These are phyloP conservation scores for Clathrospora elynae DNA, from an alignment of 2,329 filamentous ascomycete species.

Conservation along the genomic window DNA sequence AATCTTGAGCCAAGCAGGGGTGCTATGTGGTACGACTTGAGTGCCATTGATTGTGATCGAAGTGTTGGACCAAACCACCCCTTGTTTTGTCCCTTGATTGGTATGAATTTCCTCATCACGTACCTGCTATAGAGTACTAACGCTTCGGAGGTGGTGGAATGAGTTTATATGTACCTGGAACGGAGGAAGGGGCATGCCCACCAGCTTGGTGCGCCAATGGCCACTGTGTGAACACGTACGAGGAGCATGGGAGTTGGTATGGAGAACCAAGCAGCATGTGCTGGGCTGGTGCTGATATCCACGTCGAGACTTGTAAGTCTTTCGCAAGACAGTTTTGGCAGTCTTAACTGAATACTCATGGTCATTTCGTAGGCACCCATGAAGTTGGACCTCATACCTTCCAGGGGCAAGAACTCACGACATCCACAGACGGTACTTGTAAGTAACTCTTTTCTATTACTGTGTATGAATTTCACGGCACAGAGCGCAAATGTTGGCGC, in stretches of 20 bases:
- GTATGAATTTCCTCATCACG: no score
- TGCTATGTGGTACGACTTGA: conserved; percentile 32
- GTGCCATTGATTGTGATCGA: conserved; percentile 25
- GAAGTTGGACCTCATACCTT: conserved; percentile 13
- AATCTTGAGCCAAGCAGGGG: conserved; percentile 13
- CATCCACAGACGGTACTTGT: no score
- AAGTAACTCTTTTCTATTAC: no score
- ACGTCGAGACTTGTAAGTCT: conserved; percentile 24
- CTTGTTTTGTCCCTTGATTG: conserved; percentile 28
- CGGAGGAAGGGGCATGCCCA: conserved; percentile 6
- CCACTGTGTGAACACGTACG: conserved; percentile 23
- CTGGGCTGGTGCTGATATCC: conserved; percentile 22
- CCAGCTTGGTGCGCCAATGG: conserved; percentile 13
- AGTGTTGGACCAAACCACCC: conserved; percentile 12
- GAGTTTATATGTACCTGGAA: conserved; percentile 15
- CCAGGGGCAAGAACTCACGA: no score
- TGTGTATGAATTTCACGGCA: no score
- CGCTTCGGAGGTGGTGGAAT: conserved; percentile 30
- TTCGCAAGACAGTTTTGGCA: no score
- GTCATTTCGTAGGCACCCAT: conserved; percentile 13
- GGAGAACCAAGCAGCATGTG: conserved; percentile 29
- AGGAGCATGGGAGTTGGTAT: conserved; percentile 16
- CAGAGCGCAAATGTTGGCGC: no score
- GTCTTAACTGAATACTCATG: not conserved
- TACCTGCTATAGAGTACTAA: no score